Evolutionary conservation across 805 yeast species (phyloP).

Genomic region (Metschnikowia bowlesiae): DNA sequence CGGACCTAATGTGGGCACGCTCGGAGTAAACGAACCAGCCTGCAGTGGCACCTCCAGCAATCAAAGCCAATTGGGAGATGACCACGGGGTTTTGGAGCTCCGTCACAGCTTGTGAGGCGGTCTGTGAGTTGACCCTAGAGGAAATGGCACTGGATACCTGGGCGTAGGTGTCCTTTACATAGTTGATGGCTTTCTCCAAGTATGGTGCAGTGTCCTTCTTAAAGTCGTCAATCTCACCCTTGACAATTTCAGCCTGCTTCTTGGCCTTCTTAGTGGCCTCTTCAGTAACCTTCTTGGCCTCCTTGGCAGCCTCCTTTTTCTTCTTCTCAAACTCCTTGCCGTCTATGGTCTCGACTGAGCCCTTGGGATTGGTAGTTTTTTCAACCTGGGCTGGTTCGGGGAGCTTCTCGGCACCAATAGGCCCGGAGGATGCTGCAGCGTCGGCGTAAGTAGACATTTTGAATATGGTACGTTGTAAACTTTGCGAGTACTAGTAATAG

Average conservation of each 20-base stretch:
- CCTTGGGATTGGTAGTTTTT: slow-evolving; percentile 20
- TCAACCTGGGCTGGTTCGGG: slow-evolving; percentile 27
- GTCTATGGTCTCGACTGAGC: slow-evolving; percentile 21
- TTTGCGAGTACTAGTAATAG: neutral
- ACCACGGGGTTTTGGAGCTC: slow-evolving; percentile 65
- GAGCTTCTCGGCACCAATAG: slow-evolving; percentile 25
- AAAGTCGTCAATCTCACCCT: slow-evolving; percentile 15
- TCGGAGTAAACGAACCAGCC: slow-evolving; percentile 48
- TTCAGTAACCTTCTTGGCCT: slow-evolving; percentile 16
- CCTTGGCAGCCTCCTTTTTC: slow-evolving; percentile 25
- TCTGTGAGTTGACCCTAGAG: slow-evolving; percentile 11
- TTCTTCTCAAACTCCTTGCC: slow-evolving; percentile 21
- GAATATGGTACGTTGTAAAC: neutral
- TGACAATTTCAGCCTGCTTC: slow-evolving; percentile 20
- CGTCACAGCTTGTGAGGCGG: slow-evolving; percentile 16
- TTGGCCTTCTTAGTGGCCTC: slow-evolving; percentile 18
- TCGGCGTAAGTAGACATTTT: slow-evolving; percentile 31
- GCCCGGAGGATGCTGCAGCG: slow-evolving; percentile 39
- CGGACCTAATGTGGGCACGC: slow-evolving; percentile 44
- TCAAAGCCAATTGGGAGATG: slow-evolving; percentile 47
- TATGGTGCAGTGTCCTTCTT: slow-evolving; percentile 24
- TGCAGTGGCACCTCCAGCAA: slow-evolving; percentile 45
- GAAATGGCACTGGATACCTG: slow-evolving; percentile 12
- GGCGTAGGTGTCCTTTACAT: slow-evolving; percentile 19
- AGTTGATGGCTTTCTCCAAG: slow-evolving; percentile 18